Conservation (phyloP, 2,329 filamentous ascomycete species). For the Fusarium lyarnte region DNA sequence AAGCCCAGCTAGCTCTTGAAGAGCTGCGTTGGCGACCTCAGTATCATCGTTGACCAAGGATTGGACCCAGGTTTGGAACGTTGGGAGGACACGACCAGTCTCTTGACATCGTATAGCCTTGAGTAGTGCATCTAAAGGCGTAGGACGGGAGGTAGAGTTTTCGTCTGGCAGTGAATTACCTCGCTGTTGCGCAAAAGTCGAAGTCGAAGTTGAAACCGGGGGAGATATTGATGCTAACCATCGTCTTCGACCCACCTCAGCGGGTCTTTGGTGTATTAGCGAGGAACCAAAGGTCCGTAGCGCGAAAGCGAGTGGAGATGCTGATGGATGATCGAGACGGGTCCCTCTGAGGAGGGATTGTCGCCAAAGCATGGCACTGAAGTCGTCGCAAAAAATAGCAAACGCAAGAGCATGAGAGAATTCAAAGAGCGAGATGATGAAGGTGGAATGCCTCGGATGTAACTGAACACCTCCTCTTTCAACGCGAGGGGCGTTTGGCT, state of each 20-base stretch:
- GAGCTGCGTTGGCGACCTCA: constrained; percentile 38
- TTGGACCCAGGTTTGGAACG: constrained; percentile 44
- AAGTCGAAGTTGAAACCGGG: constrained; percentile 12
- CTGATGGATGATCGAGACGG: constrained; percentile 34
- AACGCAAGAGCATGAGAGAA: not conserved
- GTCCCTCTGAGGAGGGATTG: constrained; percentile 39
- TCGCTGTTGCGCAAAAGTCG: constrained; percentile 5
- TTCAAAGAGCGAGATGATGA: constrained; percentile 7
- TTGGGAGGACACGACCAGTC: constrained; percentile 31
- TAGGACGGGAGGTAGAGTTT: not conserved
- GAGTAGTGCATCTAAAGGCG: constrained; percentile 43
- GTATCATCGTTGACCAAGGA: constrained; percentile 29
- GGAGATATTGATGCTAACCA: constrained; percentile 39
- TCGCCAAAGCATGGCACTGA: constrained; percentile 45
- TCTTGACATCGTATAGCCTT: constrained; percentile 47
- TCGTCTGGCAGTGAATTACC: not conserved
- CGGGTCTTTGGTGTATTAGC: constrained; percentile 33
- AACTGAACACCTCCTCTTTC: constrained; percentile 28
- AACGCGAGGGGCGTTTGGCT: constrained; percentile 29
- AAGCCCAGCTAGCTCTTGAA: constrained; percentile 52
- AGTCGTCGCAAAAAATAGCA: constrained; percentile 3
- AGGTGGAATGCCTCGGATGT: constrained; percentile 14
- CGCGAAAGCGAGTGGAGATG: constrained; percentile 34
- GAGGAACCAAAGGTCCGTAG: constrained; percentile 39
- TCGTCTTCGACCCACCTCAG: constrained; percentile 39